Evolutionary conservation across 306 rosid genomes (phyloP), one percentile per base, ranked within the genome.

Genomic region (Lotus japonicus): DNA sequence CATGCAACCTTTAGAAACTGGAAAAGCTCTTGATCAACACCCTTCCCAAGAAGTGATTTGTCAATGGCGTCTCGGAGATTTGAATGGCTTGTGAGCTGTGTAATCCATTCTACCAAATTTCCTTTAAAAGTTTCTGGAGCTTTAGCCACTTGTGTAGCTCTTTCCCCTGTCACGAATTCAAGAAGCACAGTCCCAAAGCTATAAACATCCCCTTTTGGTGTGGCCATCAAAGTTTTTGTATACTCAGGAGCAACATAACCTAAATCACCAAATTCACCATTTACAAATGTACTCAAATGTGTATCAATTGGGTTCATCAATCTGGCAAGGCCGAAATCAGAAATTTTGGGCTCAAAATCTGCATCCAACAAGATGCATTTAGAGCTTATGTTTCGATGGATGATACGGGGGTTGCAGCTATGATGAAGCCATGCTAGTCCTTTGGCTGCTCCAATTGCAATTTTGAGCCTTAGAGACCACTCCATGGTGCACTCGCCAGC

Each of bases 211-310:
- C 98, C 98, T 58, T 86, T 92, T 0, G 95, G 96, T 15, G 98
- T 92, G 53, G 98, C 98, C 36, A 92, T 79, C 64, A 92, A 80
- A 39, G 98, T 92, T 77, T 88, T 80, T 36, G 95, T 3, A 50
- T 92, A 89, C 80, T 92, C 96, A 0, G 98, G 98, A 73, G 98
- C 98, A 67, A 89, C 98, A 70, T 92, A 92, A 48, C 98, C 98
- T 11, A 87, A 71, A 77, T 92, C 98, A 3, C 98, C 98, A 55
- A 92, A 92, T 70, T 92, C 98, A 11, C 98, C 98, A 69, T 92
- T 89, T 70, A 92, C 96, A 79, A 92, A 92, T 61, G 98, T 92
- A 85, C 98, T 92, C 84, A 92, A 75, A 77, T 92, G 98, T 6
- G 98, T 92, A 53, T 92, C 98, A 43, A 92, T 66, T 11, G 95